These are phyloP conservation scores for Coemansia sp. DNA, from an alignment of 192 early-diverging fungal species.

Conservation along the genomic window DNA sequence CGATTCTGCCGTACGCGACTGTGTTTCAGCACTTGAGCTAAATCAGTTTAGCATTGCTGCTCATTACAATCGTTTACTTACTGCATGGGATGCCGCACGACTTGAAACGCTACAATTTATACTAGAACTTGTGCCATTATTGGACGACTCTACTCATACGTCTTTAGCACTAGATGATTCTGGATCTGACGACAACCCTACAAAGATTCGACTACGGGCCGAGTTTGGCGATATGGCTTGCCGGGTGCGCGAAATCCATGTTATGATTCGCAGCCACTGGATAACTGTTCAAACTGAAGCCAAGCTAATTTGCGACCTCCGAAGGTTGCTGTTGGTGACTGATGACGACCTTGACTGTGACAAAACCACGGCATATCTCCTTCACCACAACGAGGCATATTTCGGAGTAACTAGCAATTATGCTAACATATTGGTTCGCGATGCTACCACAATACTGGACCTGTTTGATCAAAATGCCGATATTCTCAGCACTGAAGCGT, in stretches of 20 bases:
- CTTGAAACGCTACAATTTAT: conserved; percentile 29
- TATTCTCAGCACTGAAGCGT: neutral
- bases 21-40: conserved; percentile 16
- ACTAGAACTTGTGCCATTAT: conserved; percentile 20
- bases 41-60: conserved; percentile 35
- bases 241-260: conserved; percentile 18
- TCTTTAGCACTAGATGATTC: neutral
- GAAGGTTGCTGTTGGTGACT: neutral
- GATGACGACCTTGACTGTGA: neutral
- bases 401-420: conserved; percentile 19
- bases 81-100: conserved; percentile 30
- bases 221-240: conserved; percentile 42
- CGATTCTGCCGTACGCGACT: conserved; percentile 23
- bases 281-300: conserved; percentile 2
- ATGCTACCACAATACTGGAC: conserved; percentile 10
- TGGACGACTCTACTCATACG: neutral
- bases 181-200: conserved; percentile 10
- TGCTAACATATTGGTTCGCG: conserved; percentile 3
- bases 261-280: conserved; percentile 4
- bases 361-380: conserved; percentile 2
- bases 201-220: conserved; percentile 24
- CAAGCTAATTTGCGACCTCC: conserved; percentile 9
- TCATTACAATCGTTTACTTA: conserved; percentile 34
- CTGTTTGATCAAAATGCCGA: conserved; percentile 10
- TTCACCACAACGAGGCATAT: conserved; percentile 22